These are phyloP conservation scores for Royoungia palumana DNA, from an alignment of 768 basidiomycete species.

Conservation along the genomic window DNA sequence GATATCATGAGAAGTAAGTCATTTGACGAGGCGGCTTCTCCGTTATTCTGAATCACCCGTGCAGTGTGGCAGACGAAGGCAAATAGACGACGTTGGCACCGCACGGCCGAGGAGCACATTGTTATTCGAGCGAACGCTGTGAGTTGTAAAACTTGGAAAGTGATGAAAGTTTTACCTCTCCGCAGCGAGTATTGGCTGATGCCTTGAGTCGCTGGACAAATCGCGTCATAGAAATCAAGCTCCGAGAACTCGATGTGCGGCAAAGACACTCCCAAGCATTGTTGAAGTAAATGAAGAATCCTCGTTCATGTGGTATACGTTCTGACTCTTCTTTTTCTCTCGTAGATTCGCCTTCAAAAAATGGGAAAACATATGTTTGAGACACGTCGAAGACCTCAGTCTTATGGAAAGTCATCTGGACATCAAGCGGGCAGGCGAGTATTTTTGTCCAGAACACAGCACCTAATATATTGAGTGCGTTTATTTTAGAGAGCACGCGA, in stretches of 20 bases:
- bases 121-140: slow-evolving; percentile 41
- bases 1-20: slow-evolving; percentile 32
- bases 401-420: slow-evolving; percentile 84
- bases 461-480: background rate
- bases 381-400: slow-evolving; percentile 67
- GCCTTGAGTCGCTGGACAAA: slow-evolving; percentile 64
- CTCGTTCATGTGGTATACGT: slow-evolving; percentile 8
- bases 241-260: slow-evolving; percentile 62
- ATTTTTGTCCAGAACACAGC: background rate
- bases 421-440: slow-evolving; percentile 73
- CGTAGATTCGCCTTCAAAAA: slow-evolving; percentile 57
- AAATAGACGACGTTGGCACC: slow-evolving; percentile 37
- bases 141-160: slow-evolving; percentile 6
- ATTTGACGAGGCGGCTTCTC: slow-evolving; percentile 12
- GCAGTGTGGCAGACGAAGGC: slow-evolving; percentile 49
- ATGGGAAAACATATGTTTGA: slow-evolving; percentile 61
- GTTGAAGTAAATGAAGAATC: slow-evolving; percentile 32
- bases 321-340: slow-evolving; percentile 3
- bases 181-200: slow-evolving; percentile 50
- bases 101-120: slow-evolving; percentile 44
- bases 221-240: slow-evolving; percentile 68
- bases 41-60: slow-evolving; percentile 4
- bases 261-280: slow-evolving; percentile 43
- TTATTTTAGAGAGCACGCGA: slow-evolving; percentile 55
- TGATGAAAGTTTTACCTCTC: slow-evolving; percentile 1